Evolutionary conservation across 2,329 filamentous ascomycete species (phyloP), one percentile per base, ranked within the genome.

Genomic region (Corniculantispora saksenae): DNA sequence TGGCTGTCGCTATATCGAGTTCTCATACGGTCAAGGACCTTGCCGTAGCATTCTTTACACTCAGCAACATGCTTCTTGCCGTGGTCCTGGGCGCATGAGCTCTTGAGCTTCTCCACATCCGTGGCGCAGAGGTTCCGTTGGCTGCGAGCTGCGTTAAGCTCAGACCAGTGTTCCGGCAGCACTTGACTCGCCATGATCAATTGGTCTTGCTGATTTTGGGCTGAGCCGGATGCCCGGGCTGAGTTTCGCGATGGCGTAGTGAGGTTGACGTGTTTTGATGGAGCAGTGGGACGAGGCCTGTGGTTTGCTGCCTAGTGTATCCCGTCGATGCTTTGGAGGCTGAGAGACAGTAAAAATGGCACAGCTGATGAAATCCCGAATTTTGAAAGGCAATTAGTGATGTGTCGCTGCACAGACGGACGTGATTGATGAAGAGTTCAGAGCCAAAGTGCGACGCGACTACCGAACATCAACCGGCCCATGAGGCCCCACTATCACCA

Each of bases 11-110:
- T 72, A 61, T 78, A 80, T 15, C 78, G 70, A 48, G 69, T 67
- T 23, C 77, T 74, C 71, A 87, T 77, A 40, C 77, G 76, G 40
- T 83, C 79, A 50, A 87, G 70, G 5, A 84, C 73, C 62, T 81
- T 77, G 23, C 73, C 73, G 73, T 82, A 84, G 71, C 84, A 86
- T 27, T 78, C 74, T 12, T 78, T 69, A 69, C 84, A 87, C 53
- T 84, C 78, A 9, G 77, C 68, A 17, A 83, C 73, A 57, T 81
- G 77, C 51, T 70, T 71, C 68, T 81, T 80, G 50, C 73, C 75
- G 67, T 83, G 83, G 19, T 80, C 75, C 38, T 74, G 72, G 25
- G 71, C 70, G 70, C 84, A 86, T n/a, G 73, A 71, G 21, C 70
- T 69, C 66, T 78, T 81, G 66, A 85, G 77, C 5, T 72, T 74